Evolutionary conservation across 768 basidiomycete genomes (phyloP), one percentile per base, ranked within the genome.

Genomic region (Lactarius tabidus): DNA sequence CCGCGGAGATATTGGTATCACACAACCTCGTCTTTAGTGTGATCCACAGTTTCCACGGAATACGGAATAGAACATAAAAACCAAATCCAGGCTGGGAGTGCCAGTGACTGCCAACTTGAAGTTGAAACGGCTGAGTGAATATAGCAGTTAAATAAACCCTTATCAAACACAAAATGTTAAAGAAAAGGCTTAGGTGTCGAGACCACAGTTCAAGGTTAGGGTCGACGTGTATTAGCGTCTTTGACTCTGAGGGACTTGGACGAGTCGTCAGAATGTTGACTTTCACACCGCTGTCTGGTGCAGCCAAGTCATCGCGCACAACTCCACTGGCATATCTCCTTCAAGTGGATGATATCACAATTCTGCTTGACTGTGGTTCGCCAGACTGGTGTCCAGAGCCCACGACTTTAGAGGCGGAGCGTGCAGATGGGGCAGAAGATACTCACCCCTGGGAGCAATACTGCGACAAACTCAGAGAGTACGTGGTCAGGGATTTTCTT

Each of bases 151-250:
- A n/a, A n/a, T n/a, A n/a, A 36, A 23, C 43, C 43, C 43, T 45
- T 48, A 48, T 7, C 45, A n/a, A 10, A 12, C n/a, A 26, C 45
- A 23, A 23, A 48, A 26, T 48, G 26, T 26, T 8, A 8, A 8
- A 3, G 33, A 33, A n/a, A 33, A 33, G 10, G 12, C 12, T 23
- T 26, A n/a, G n/a, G n/a, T n/a, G n/a, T n/a, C n/a, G n/a, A n/a
- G 48, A 51, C 93, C 96, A 18, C 95, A 91, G 63, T 88, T 95
- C 26, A 97, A 93, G 93, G 94, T 99, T 92, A 98, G 96, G 63
- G 88, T 86, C 72, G 94, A 94, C 74, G 23, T 26, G 48, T 51
- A 15, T 12, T 15, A 9, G 23, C 23, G 23, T 48, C 45, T 23
- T n/a, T 6, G 2, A 12, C 88, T 35, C 2, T n/a, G n/a, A 20